Evolutionary conservation across 1,284 basidiomycete species (phyloP).

Genomic region (Vanrija sp.): DNA sequence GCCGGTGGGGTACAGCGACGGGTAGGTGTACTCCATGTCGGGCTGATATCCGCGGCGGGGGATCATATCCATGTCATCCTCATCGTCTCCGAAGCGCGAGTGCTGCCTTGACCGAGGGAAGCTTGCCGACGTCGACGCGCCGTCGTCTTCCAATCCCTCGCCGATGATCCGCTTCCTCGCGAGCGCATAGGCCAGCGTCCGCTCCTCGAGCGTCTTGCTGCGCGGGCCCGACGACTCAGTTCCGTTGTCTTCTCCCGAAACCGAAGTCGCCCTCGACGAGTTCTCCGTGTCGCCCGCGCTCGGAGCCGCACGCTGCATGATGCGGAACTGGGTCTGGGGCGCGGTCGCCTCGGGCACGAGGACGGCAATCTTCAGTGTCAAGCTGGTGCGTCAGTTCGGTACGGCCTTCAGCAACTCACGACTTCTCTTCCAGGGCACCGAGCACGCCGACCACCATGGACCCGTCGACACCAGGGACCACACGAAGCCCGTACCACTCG

Average conservation of each 20-base stretch:
- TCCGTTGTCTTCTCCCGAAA: conserved; percentile 15
- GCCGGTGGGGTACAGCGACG: conserved; percentile 24
- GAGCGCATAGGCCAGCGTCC: conserved; percentile 36
- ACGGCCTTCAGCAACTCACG: conserved; percentile 14
- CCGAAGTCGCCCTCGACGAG: conserved; percentile 15
- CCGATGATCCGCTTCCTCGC: conserved; percentile 41
- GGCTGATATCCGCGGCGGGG: conserved; percentile 23
- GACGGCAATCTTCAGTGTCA: conserved; percentile 12
- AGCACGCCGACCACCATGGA: conserved; percentile 34
- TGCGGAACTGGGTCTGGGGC: conserved; percentile 30
- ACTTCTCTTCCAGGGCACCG: conserved; percentile 28
- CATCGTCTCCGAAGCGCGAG: conserved; percentile 15
- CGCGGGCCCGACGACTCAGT: conserved; percentile 11
- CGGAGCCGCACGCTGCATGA: conserved; percentile 37
- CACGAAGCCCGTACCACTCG: conserved; percentile 45
- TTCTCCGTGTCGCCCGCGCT: conserved; percentile 13
- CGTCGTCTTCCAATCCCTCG: conserved; percentile 17
- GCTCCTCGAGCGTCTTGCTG: conserved; percentile 40
- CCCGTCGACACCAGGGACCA: conserved; percentile 19
- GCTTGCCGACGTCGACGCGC: conserved; percentile 6
- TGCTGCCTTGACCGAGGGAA: conserved; percentile 13
- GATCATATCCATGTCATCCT: conserved; percentile 39
- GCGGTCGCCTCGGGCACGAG: conserved; percentile 16
- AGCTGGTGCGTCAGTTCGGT: conserved; percentile 19
- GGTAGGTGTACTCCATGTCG: conserved; percentile 32